Percentiles rank a stretch among this genome's conserved stretches.
These are phyloP conservation scores for Citrullus amarus DNA, from an alignment of 306 rosid genomes.

Conservation along the genomic window DNA sequence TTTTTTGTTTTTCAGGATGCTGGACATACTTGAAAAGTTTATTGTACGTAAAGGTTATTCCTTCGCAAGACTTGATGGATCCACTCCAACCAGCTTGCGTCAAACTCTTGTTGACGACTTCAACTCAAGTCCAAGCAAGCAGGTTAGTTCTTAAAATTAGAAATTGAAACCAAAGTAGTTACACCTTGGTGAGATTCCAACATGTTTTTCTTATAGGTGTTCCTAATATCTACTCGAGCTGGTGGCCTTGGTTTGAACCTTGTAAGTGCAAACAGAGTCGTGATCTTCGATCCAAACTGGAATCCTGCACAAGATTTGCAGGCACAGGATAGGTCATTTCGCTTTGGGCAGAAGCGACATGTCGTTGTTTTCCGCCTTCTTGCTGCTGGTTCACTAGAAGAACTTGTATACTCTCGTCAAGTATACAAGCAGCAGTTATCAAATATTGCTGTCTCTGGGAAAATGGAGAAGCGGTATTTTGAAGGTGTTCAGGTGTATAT, in stretches of 20 bases:
- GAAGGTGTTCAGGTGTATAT: slow-evolving; percentile 93
- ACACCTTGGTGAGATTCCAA: neutral
- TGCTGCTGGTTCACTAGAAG: slow-evolving; percentile 90
- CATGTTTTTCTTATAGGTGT: slow-evolving; percentile 42
- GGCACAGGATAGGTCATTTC: slow-evolving; percentile 94
- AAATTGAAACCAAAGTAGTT: neutral
- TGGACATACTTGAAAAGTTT: slow-evolving; percentile 83
- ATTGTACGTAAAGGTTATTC: slow-evolving; percentile 78
- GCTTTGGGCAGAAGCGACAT: slow-evolving; percentile 88
- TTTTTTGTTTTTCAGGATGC: slow-evolving; percentile 40
- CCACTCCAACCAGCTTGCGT: slow-evolving; percentile 74
- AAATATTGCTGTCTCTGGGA: slow-evolving; percentile 86
- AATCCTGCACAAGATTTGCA: slow-evolving; percentile 96
- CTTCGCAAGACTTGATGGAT: slow-evolving; percentile 92
- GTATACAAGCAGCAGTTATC: slow-evolving; percentile 93
- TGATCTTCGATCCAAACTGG: slow-evolving; percentile 95
- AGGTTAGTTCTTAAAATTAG: slow-evolving; percentile 24
- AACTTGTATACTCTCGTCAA: slow-evolving; percentile 88
- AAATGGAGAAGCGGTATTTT: slow-evolving; percentile 86
- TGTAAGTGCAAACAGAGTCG: slow-evolving; percentile 93
- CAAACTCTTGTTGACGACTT: slow-evolving; percentile 82
- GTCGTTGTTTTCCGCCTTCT: slow-evolving; percentile 86
- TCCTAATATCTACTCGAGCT: slow-evolving; percentile 90
- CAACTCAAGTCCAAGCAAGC: slow-evolving; percentile 92
- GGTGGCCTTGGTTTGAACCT: slow-evolving; percentile 97